Evolutionary conservation across 768 basidiomycete genomes (phyloP).

Genomic region (Amanita subjunquillea): DNA sequence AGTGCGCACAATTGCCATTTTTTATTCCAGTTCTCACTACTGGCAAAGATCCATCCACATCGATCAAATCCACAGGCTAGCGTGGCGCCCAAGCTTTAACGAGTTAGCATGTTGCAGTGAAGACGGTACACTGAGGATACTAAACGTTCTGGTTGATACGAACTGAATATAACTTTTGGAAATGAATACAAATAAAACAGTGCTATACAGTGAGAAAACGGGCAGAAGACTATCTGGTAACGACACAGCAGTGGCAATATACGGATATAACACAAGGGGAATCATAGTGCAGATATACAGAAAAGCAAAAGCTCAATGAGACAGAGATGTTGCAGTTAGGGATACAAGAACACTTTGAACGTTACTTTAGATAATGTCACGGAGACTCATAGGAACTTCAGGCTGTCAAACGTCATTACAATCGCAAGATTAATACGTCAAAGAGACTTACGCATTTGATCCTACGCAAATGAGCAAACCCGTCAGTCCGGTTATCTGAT

Average conservation of each 20-base stretch:
- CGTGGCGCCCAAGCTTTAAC: constrained; percentile 58
- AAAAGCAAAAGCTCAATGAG: constrained; percentile 27
- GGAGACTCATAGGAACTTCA: constrained; percentile 85
- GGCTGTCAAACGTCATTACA: constrained; percentile 39
- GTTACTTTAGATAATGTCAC: constrained; percentile 69
- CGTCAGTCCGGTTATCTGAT: not conserved
- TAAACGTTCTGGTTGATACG: constrained; percentile 45
- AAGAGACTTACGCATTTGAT: constrained; percentile 76
- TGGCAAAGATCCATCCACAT: constrained; percentile 56
- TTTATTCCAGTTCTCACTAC: not conserved
- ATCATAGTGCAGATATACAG: constrained; percentile 40
- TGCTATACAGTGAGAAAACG: constrained; percentile 64
- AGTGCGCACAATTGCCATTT: not conserved
- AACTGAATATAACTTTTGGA: constrained; percentile 31
- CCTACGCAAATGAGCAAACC: constrained; percentile 22
- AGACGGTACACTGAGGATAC: constrained; percentile 82
- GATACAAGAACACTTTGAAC: constrained; percentile 66
- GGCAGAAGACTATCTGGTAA: constrained; percentile 35
- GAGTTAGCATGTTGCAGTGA: constrained; percentile 84
- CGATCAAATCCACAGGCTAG: constrained; percentile 67
- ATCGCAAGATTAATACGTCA: not conserved
- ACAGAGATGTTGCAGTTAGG: constrained; percentile 43
- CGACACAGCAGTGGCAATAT: constrained; percentile 54
- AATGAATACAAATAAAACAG: constrained; percentile 28
- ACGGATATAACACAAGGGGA: constrained; percentile 65